A percentile compares a stretch with the other conserved stretches of the same genome.
phyloP scores from a whole-genome alignment of 2,329 filamentous ascomycete species.

The Paracorniculantispora psalliotae region DNA sequence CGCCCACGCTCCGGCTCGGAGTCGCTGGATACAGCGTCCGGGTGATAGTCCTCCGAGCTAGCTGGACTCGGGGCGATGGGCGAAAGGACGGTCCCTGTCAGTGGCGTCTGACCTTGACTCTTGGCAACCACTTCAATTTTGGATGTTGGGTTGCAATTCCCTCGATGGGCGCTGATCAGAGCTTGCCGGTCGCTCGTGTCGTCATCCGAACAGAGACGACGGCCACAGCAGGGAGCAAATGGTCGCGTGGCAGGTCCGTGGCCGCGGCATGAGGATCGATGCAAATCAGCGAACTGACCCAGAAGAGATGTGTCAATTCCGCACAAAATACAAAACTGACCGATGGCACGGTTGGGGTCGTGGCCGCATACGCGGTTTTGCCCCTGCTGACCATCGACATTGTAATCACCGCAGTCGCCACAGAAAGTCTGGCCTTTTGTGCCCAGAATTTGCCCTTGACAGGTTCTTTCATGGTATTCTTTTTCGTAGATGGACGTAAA shows the following conservation, averaged over 20 bases:
- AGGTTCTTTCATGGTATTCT: conserved; percentile 12
- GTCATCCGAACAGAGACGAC: not conserved
- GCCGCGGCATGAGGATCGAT: not conserved
- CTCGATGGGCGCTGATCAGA: not conserved
- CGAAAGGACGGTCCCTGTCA: not conserved
- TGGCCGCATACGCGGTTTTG: not conserved
- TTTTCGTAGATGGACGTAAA: conserved; percentile 10
- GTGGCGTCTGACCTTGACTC: not conserved
- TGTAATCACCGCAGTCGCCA: conserved; percentile 9
- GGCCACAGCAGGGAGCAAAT: not conserved
- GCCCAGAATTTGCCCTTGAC: not conserved
- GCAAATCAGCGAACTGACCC: not conserved
- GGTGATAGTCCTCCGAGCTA: not conserved
- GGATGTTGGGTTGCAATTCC: not conserved
- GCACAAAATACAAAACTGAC: not conserved
- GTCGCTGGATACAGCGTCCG: not conserved
- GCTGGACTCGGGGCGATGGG: not conserved
- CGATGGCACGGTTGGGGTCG: not conserved
- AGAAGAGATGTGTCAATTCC: not conserved
- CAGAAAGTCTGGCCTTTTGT: conserved; percentile 15
- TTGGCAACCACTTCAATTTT: not conserved
- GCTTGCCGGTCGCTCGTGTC: not conserved
- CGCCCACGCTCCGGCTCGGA: not conserved
- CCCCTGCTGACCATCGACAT: not conserved
- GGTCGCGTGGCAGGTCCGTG: not conserved